Evolutionary conservation across 345 rosid genomes (phyloP).

Genomic region (Limnanthes douglasii): DNA sequence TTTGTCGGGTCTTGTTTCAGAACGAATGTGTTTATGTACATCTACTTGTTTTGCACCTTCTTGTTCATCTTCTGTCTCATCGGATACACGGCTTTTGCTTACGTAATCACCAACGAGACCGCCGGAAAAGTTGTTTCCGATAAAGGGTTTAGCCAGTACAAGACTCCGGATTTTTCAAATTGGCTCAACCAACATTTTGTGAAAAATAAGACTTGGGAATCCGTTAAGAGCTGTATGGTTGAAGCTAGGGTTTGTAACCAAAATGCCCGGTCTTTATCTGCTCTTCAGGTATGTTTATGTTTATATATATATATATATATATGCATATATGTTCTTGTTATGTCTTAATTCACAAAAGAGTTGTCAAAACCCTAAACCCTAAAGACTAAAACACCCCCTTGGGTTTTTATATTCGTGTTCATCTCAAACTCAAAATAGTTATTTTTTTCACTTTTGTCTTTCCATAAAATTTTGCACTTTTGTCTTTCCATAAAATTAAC

Average conservation of each 20-base stretch:
- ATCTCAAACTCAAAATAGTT: no score
- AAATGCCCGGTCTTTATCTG: slow-evolving; percentile 10
- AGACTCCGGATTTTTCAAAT: slow-evolving; percentile 10
- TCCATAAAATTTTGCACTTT: no score
- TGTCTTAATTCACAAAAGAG: no score
- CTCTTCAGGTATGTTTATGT: slow-evolving; percentile 15
- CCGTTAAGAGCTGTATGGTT: slow-evolving; percentile 15
- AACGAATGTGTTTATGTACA: slow-evolving; percentile 8
- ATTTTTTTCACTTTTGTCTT: no score
- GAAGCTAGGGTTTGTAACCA: slow-evolving; percentile 11
- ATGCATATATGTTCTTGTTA: no score
- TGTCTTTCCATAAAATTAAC: no score
- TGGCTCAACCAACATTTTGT: slow-evolving; percentile 16
- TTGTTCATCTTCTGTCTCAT: slow-evolving; percentile 13
- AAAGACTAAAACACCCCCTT: no score
- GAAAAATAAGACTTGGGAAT: slow-evolving; percentile 11
- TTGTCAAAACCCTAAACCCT: no score
- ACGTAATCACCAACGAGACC: slow-evolving; percentile 15
- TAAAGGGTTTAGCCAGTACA: slow-evolving; percentile 10
- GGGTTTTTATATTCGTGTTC: no score
- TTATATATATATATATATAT: no score
- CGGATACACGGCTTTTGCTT: slow-evolving; percentile 13
- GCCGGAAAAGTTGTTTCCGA: slow-evolving; percentile 10
- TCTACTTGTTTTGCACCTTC: slow-evolving; percentile 18
- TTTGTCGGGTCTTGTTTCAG: slow-evolving; percentile 18